Base-by-base conservation (phyloP, 176 grass and related monocot genomes). In the Eleusine indica region DNA sequence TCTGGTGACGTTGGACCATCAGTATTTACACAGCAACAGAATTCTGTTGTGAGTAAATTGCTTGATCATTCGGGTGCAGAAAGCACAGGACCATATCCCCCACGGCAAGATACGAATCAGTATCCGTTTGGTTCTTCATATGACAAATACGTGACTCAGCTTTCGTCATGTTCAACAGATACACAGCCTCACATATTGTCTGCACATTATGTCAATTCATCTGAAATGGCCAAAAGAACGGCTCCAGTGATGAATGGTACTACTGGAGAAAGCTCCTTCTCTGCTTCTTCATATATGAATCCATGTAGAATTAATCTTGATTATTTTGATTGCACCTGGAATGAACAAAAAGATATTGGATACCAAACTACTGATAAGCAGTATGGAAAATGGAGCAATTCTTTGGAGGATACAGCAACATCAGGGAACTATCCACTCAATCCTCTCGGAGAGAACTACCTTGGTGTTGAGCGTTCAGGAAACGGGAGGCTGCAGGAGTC, bases 291-390 rank as follows among this genome's bases (percentile, higher is more conserved):
- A 72, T 85, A 68, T 81, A 88, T 74, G 75, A 87, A 92, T 84
- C 90, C 91, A 56, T 90, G 61, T 73, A 86, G 85, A 74, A 90
- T 93, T 30, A 88, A 73, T 74, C 61, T 90, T 78, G 85, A 93
- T 73, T 93, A 90, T 74, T 90, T 93, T 79, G 91, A 90, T 73
- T 88, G 69, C 18, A 9, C 83, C 22, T 67, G 76, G 75, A 76
- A 73, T 46, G 85, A 90, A 22, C 72, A 86, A 71, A 93, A 90
- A 25, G 73, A 80, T 69, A 60, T 66, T 70, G 69, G 70, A 82
- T 67, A 75, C 44, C 49, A 75, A n/a, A 81, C 68, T 75, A 13
- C 61, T 68, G 70, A 81, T 75, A 75, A 75, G 18, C 70, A 87
- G 61, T 48, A 48, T 81, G 48, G 70, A 18, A 81, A 81, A 30